These are phyloP conservation scores for Capsicum chinense DNA, from an alignment of 257 asterid genomes.

Conservation along the genomic window DNA sequence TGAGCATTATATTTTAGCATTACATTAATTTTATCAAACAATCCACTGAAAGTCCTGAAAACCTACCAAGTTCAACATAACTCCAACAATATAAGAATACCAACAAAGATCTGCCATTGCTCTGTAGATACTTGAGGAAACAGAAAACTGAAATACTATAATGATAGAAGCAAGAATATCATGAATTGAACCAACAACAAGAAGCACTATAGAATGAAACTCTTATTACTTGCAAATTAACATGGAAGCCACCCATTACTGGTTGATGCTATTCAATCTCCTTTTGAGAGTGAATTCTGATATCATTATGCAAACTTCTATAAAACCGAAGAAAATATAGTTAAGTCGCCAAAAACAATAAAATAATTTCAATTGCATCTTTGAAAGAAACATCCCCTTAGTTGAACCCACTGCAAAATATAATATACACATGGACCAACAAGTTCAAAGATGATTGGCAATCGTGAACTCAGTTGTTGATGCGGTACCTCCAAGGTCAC, in stretches of 20 bases:
- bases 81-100: not conserved
- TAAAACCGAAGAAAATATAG: not conserved
- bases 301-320: not conserved
- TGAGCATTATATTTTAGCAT: not conserved
- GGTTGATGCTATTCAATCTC: conserved; percentile 10
- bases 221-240: conserved; percentile 22
- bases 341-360: not conserved
- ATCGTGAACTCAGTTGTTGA: conserved; percentile 80
- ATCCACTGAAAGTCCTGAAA: not conserved
- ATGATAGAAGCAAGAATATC: not conserved
- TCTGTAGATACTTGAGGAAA: not conserved
- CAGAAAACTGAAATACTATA: not conserved
- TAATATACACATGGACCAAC: conserved; percentile 34
- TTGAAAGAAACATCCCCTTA: not conserved
- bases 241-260: not conserved
- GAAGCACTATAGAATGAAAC: not conserved
- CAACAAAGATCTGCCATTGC: not conserved
- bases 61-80: not conserved
- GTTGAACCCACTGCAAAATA: conserved; percentile 40
- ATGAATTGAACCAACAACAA: not conserved
- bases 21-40: not conserved
- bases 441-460: conserved; percentile 70
- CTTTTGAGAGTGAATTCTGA: not conserved
- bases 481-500: conserved; percentile 91
- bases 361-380: not conserved